Conservation (phyloP, 2,329 filamentous ascomycete species). For the Hymenotorrendiella dingleyae region DNA sequence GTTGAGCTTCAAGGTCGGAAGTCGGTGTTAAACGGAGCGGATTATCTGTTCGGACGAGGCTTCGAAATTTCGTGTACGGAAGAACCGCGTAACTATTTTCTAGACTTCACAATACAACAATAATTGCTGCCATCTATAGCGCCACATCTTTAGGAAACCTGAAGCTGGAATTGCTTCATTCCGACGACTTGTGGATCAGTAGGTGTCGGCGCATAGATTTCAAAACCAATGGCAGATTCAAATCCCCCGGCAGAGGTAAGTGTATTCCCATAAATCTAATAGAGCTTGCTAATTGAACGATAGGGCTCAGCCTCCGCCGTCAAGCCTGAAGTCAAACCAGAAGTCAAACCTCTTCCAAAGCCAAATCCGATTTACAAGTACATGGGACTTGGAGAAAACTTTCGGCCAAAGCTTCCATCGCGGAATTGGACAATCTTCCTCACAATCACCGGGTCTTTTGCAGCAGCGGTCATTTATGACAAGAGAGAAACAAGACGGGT, state of each 20-base stretch:
- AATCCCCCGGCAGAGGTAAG: constrained; percentile 22
- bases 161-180: too few species aligned
- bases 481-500: constrained; percentile 80
- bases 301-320: constrained; percentile 30
- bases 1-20: too few species aligned
- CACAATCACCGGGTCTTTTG: constrained; percentile 69
- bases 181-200: neutral
- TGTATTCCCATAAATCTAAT: neutral
- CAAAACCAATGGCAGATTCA: constrained; percentile 21
- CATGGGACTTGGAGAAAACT: constrained; percentile 72
- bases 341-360: constrained; percentile 35
- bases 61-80: neutral
- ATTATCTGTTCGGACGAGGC: neutral
- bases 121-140: too few species aligned
- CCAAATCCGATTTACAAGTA: constrained; percentile 70
- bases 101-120: too few species aligned
- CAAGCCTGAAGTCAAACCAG: constrained; percentile 32
- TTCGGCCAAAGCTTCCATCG: constrained; percentile 80
- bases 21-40: neutral
- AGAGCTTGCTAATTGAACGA: neutral
- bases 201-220: neutral
- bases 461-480: constrained; percentile 82
- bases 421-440: constrained; percentile 98
- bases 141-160: too few species aligned
- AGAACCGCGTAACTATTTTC: too few species aligned